phyloP scores from a whole-genome alignment of 2,329 filamentous ascomycete species.

The Pestalotiopsis sp. region DNA sequence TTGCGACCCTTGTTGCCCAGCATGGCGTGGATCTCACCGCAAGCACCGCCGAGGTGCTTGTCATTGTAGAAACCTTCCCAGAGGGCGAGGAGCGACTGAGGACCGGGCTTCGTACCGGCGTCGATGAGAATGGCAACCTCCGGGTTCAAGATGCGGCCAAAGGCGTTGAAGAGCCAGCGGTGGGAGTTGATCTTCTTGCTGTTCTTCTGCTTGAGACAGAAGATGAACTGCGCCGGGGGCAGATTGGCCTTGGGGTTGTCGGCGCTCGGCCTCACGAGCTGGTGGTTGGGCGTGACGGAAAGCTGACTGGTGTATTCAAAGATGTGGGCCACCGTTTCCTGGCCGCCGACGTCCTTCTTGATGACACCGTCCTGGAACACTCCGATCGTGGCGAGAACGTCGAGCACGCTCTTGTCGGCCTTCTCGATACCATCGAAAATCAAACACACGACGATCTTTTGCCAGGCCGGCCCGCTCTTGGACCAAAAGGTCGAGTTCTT shows the following conservation, averaged over 20 bases:
- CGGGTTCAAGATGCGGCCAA: slow-evolving; percentile 94
- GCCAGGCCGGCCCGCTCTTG: slow-evolving; percentile 97
- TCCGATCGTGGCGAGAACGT: slow-evolving; percentile 90
- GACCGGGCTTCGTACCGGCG: slow-evolving; percentile 93
- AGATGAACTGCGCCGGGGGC: slow-evolving; percentile 98
- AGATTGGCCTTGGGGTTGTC: slow-evolving; percentile 76
- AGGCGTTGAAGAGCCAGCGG: slow-evolving; percentile 97
- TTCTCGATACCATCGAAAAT: slow-evolving; percentile 98
- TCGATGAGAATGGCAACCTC: slow-evolving; percentile 96
- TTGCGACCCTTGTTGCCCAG: slow-evolving; percentile 88
- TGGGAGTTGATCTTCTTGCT: slow-evolving; percentile 99
- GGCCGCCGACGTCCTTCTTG: slow-evolving; percentile 97
- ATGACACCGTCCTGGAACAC: slow-evolving; percentile 98
- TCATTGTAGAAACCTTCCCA: slow-evolving; percentile 99
- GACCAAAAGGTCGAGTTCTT: slow-evolving; percentile 99
- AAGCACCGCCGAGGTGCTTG: slow-evolving; percentile 96
- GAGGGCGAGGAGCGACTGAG: slow-evolving; percentile 84
- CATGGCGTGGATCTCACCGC: slow-evolving; percentile 99
- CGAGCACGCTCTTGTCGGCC: slow-evolving; percentile 91
- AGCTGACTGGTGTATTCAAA: slow-evolving; percentile 99
- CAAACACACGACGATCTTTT: slow-evolving; percentile 97
- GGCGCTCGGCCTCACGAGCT: slow-evolving; percentile 89
- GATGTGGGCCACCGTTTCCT: slow-evolving; percentile 94
- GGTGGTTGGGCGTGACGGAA: slow-evolving; percentile 95
- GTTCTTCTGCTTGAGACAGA: slow-evolving; percentile 98